Conservation (phyloP, 805 yeast genomes). For the Lachancea lanzarotensis region DNA sequence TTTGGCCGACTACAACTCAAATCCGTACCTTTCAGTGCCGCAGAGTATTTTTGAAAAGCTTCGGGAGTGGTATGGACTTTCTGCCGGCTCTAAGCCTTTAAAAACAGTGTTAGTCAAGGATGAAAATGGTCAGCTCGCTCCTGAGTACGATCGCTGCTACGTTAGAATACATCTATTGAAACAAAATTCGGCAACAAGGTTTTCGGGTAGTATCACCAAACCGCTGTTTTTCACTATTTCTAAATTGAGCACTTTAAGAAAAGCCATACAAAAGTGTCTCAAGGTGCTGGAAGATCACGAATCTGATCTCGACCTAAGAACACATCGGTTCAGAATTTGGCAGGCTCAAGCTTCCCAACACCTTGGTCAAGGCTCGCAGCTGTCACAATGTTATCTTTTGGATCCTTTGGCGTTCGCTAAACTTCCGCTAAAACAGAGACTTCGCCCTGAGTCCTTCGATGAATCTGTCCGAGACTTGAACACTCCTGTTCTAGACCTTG, state of each 20-base stretch:
- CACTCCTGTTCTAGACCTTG: slow-evolving; percentile 25
- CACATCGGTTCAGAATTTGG: slow-evolving; percentile 23
- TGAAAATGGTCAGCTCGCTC: slow-evolving; percentile 25
- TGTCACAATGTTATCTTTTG: slow-evolving; percentile 16
- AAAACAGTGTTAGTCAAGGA: slow-evolving; percentile 33
- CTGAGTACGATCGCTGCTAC: slow-evolving; percentile 34
- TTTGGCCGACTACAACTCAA: slow-evolving; percentile 21
- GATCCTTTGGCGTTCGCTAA: slow-evolving; percentile 27
- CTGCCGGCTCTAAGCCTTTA: slow-evolving; percentile 34
- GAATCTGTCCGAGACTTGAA: slow-evolving; percentile 19
- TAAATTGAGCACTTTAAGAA: slow-evolving; percentile 26
- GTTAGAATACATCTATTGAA: slow-evolving; percentile 33
- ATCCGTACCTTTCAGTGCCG: slow-evolving; percentile 35
- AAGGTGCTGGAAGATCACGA: slow-evolving; percentile 21
- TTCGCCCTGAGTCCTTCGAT: slow-evolving; percentile 19
- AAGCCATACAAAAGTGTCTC: slow-evolving; percentile 18
- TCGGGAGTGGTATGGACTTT: slow-evolving; percentile 49
- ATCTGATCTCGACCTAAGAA: slow-evolving; percentile 12
- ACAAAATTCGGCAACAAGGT: slow-evolving; percentile 6
- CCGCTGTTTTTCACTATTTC: slow-evolving; percentile 32
- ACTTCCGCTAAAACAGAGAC: slow-evolving; percentile 17
- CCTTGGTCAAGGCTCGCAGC: slow-evolving; percentile 2
- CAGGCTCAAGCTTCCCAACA: slow-evolving; percentile 13
- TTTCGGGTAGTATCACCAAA: slow-evolving; percentile 13
- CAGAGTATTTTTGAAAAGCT: slow-evolving; percentile 41